These are phyloP conservation scores for Podila horticola DNA, from an alignment of 192 early-diverging fungal genomes.

Conservation along the genomic window DNA sequence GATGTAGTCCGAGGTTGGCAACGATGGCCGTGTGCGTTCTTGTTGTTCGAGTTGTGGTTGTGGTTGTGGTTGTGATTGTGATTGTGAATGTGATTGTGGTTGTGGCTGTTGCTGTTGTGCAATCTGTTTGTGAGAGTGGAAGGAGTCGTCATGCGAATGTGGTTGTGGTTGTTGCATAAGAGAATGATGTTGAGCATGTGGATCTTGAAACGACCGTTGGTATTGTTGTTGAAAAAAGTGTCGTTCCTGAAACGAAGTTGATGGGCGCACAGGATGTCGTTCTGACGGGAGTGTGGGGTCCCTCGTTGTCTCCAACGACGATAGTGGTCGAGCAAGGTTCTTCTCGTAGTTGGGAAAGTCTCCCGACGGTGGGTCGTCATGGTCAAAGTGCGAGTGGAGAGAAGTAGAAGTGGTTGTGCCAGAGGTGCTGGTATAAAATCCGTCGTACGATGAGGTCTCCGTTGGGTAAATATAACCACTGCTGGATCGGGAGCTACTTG, in stretches of 20 bases:
- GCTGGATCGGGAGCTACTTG: constrained; percentile 9
- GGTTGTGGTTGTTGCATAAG: not conserved
- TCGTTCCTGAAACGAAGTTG: not conserved
- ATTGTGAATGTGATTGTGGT: not conserved
- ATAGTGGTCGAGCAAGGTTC: no score
- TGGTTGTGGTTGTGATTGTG: not conserved
- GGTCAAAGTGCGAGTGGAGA: constrained; percentile 1
- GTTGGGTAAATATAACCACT: constrained; percentile 4
- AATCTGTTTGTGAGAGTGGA: constrained; percentile 3
- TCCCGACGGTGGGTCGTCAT: not conserved
- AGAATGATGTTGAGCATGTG: not conserved
- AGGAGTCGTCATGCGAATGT: not conserved
- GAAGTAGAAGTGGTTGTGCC: not conserved
- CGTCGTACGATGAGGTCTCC: not conserved
- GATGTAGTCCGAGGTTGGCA: not conserved
- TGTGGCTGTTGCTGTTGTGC: not conserved
- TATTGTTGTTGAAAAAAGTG: not conserved
- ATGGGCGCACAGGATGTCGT: not conserved
- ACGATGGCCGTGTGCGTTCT: not conserved
- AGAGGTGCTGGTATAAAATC: not conserved
- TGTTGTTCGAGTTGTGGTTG: constrained; percentile 3
- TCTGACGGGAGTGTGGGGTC: not conserved
- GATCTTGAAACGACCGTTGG: not conserved
- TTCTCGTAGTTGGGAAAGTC: no score
- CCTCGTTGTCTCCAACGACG: not conserved